phyloP scores from a whole-genome alignment of 768 basidiomycete species.

The Lentinula boryana region DNA sequence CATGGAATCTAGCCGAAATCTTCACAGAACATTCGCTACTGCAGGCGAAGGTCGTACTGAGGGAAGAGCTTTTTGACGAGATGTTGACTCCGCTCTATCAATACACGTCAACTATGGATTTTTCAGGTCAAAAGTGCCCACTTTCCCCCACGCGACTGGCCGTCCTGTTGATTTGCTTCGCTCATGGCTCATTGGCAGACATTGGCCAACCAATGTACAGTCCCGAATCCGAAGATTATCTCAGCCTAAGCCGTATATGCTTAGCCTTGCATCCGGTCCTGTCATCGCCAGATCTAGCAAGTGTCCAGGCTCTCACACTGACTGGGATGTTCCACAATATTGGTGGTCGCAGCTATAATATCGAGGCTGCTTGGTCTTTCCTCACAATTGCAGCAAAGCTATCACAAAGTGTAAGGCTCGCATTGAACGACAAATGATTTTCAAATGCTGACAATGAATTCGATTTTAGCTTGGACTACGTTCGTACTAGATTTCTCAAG shows the following conservation, averaged over 20 bases:
- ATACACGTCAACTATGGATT: slow-evolving; percentile 15
- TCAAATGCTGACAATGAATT: neutral
- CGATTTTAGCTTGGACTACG: neutral
- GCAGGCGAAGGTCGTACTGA: neutral
- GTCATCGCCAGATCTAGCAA: slow-evolving; percentile 6
- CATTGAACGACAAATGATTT: neutral
- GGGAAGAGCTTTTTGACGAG: slow-evolving; percentile 24
- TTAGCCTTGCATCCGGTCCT: slow-evolving; percentile 10
- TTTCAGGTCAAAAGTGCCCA: neutral
- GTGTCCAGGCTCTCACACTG: slow-evolving; percentile 14
- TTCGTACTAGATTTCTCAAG: neutral
- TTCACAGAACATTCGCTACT: slow-evolving; percentile 33
- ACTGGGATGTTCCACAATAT: slow-evolving; percentile 9
- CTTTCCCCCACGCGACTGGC: slow-evolving; percentile 20
- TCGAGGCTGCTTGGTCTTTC: slow-evolving; percentile 27
- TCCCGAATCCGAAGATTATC: slow-evolving; percentile 14
- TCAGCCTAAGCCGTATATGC: slow-evolving; percentile 10
- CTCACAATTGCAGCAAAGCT: slow-evolving; percentile 24
- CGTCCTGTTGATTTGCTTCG: slow-evolving; percentile 25
- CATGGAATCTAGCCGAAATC: slow-evolving; percentile 37
- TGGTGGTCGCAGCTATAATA: slow-evolving; percentile 14
- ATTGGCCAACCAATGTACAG: slow-evolving; percentile 25
- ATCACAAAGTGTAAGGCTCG: slow-evolving; percentile 23
- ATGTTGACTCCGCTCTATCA: slow-evolving; percentile 27
- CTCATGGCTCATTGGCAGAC: slow-evolving; percentile 29